Evolutionary conservation across 2,329 filamentous ascomycete genomes (phyloP).

Genomic region (Thermoascus crustaceus): DNA sequence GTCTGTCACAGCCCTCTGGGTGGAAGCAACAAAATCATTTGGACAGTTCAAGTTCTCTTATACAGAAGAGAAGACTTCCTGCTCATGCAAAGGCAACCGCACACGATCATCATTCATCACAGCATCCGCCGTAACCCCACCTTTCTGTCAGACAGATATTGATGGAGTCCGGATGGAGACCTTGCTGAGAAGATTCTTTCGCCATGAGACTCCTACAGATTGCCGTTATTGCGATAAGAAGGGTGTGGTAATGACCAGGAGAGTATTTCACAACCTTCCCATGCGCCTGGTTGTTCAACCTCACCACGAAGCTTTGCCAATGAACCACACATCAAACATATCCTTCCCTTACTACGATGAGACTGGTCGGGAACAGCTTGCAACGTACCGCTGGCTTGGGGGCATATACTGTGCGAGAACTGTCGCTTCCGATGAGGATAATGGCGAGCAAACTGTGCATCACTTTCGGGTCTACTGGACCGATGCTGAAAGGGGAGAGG

Average conservation of each 20-base stretch:
- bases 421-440: too few relatives aligned
- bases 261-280: slow-evolving; percentile 17
- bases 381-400: slow-evolving; percentile 28
- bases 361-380: slow-evolving; percentile 10
- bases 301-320: slow-evolving; percentile 4
- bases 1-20: slow-evolving; percentile 18
- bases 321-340: slow-evolving; percentile 20
- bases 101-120: neutral
- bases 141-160: slow-evolving; percentile 7
- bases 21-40: slow-evolving; percentile 16
- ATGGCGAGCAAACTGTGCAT: too few relatives aligned
- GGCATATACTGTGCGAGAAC: neutral
- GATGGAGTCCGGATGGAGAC: slow-evolving; percentile 13
- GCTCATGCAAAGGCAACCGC: slow-evolving; percentile 1
- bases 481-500: slow-evolving; percentile 21
- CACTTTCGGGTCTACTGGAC: slow-evolving; percentile 25
- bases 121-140: slow-evolving; percentile 9
- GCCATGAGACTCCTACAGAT: neutral
- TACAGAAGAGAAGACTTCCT: neutral
- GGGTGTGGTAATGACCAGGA: slow-evolving; percentile 3
- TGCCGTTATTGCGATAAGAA: slow-evolving; percentile 4
- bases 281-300: slow-evolving; percentile 21
- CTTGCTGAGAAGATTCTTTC: slow-evolving; percentile 15
- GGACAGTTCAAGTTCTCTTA: slow-evolving; percentile 20
- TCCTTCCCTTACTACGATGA: slow-evolving; percentile 16